Base-by-base conservation (phyloP, 1,139 yeast species). In the Debaryomyces sp. region DNA sequence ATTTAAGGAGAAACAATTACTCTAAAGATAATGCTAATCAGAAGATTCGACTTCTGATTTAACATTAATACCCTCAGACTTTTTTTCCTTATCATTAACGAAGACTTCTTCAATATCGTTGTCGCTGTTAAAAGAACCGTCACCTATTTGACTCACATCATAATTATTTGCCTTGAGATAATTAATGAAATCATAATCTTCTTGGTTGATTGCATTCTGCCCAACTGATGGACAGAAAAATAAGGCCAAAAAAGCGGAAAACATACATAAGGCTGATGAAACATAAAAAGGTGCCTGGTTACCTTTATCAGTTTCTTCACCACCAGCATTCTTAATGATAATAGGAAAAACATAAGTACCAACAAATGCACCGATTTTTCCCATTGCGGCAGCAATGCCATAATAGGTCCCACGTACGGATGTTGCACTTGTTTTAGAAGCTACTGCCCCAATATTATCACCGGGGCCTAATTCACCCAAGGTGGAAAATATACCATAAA, bases 391-490 rank as follows among this genome's bases (percentile, higher is more conserved):
- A 42, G 96, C 94, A 58, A 90, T 78, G 58, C 95, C 95, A 65
- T 92, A 92, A 70, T 88, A 89, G 60, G 87, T 89, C 52, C 97
- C 97, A 72, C 97, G 84, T 48, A 91, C 80, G 24, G 96, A 84
- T 13, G 97, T 87, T 39, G 97, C 88, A 45, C 86, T 80, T 27
- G 96, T 87, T 70, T 91, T 91, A 36, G 96, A 81, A 24, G 97
- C 96, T 53, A 92, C 75, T 50, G 88, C 72, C 57, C 97, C 97
- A 65, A 88, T 86, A 68, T 89, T 89, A 69, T 91, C 90, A 70
- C 98, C 98, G n/a, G 96, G 92, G 23, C 97, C 96, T 67, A 91
- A 88, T 68, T 92, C 97, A 59, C 98, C 98, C 43, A 89, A 75
- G 6, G 96, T 76, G 63, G 83, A 73, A 67, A 91, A 92, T 54